Base-by-base conservation (phyloP, 352 stramenopile genomes). In the Globisporangium irregulare region DNA sequence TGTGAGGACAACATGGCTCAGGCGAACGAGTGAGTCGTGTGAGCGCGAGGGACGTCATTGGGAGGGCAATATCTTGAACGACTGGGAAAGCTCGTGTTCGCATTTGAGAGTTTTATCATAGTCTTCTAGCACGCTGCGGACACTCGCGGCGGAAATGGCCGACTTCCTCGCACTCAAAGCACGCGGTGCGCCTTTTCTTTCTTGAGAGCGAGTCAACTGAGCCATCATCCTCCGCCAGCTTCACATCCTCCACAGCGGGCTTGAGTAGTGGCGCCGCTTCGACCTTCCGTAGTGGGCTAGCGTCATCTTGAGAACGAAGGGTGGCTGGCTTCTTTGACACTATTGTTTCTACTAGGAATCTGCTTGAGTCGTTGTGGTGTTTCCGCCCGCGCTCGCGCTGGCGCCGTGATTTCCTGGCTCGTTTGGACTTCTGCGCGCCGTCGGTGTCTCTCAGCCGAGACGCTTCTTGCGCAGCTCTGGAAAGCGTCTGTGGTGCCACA, bases 121-220 rank as follows among this genome's bases (percentile, higher is more conserved):
- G 38, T 46, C 38, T 46, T 41, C 63, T 64, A 58, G 71, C 71
- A 41, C 69, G 72, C 14, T 64, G 51, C 0, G 69, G 67, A 10
- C 72, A 79, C 43, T 75, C 67, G 22, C 67, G 66, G n/a, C 66
- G 72, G 51, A 73, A 71, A 51, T 79, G 75, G 27, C 67, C 70
- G 55, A 67, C 6, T 18, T 61, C 20, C 7, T 59, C 51, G 22
- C 59, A 67, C 18, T 29, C 36, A 43, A 67, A 67, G 41, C 66
- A 67, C 20, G 41, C 59, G 10, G 5, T 3, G 36, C 53, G 36
- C 25, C 24, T 62, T 25, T 58, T 62, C 56, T 70, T 70, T 15
- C 36, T 61, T 25, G 53, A n/a, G 24, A 32, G 43, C 18, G 25
- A 32, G 9, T 57, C 43, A 2, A 8, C 22, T 9, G 38, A 18